Evolutionary conservation across 345 rosid species (phyloP), one percentile per base, ranked within the genome.

Genomic region (Camelina neglecta): DNA sequence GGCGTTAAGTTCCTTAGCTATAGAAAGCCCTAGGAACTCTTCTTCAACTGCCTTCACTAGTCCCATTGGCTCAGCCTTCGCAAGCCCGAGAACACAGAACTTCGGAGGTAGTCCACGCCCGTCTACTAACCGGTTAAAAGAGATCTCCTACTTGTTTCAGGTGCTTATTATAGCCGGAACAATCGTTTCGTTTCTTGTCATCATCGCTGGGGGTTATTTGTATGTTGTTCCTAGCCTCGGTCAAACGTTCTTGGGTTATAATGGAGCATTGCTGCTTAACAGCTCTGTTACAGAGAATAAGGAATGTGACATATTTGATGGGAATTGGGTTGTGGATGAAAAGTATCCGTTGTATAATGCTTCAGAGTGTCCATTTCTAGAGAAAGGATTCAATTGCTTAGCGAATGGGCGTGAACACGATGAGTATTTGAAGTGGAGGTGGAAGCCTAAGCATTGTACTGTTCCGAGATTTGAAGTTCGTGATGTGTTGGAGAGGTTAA

Each of bases 351-450:
- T 89, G 31, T 91, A 88, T 60, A 88, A 89, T 60, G 92, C 91
- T 64, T 82, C 94, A 0, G 85, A 84, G 44, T 93, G 97, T 73
- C 93, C 98, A 8, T 89, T 89, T 57, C 82, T 79, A 0, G 97
- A 91, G 77, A 84, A 79, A 75, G 95, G 93, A 49, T 90, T 93
- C 64, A 83, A 89, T 58, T 93, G 97, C 60, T 82, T 91, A 79
- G 90, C 79, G 20, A 93, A 91, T 44, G 93, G 98, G 36, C 81
- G 97, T 79, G 71, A 67, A 39, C 86, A 87, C 50, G 71, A 73
- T 6, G 86, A 79, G 69, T 91, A 86, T 83, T 83, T 88, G 11
- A 87, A 83, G 69, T 91, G 90, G 96, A 87, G 89, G 77, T 91
- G 96, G 96, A 88, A 90, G 80, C 93, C 96, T 48, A 83, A 75